phyloP scores from a whole-genome alignment of 1,284 basidiomycete species.

The Coniferiporia weirii region DNA sequence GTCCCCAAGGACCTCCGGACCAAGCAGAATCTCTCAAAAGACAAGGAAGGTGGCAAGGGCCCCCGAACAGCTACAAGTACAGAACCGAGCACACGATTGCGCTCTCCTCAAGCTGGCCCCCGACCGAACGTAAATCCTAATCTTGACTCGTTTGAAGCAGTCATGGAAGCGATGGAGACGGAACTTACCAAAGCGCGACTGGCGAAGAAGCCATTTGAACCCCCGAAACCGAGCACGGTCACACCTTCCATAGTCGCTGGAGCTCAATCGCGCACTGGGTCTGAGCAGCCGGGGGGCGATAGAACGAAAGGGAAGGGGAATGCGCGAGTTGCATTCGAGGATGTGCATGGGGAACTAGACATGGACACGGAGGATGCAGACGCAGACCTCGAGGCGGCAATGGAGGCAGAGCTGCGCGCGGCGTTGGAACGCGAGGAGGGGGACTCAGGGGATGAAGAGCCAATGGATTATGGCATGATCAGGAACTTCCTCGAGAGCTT shows the following conservation, averaged over 20 bases:
- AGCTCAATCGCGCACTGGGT: constrained; percentile 2
- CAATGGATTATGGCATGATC: constrained; percentile 82
- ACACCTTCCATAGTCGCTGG: neutral
- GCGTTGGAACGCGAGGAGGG: constrained; percentile 56
- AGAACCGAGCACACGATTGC: neutral
- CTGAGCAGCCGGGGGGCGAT: constrained; percentile 6
- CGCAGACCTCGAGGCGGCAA: constrained; percentile 66
- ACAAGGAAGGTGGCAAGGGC: neutral
- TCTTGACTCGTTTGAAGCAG: constrained; percentile 87
- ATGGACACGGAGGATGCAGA: constrained; percentile 36
- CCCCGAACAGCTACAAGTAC: neutral
- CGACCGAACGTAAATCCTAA: constrained; percentile 51
- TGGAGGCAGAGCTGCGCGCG: constrained; percentile 80
- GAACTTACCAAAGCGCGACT: constrained; percentile 54
- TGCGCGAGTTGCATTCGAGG: constrained; percentile 30
- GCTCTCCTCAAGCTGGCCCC: constrained; percentile 25
- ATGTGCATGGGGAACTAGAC: constrained; percentile 26
- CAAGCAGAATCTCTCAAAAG: neutral
- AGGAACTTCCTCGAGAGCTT: constrained; percentile 95
- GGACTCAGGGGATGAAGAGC: constrained; percentile 41
- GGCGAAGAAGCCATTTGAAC: constrained; percentile 21
- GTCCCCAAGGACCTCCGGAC: constrained; percentile 40
- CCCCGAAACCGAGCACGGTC: constrained; percentile 14
- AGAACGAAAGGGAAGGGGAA: constrained; percentile 32
- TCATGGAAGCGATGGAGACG: constrained; percentile 92